Evolutionary conservation across 2,329 filamentous ascomycete species (phyloP).

Genomic region (Xylariaceae sp.): DNA sequence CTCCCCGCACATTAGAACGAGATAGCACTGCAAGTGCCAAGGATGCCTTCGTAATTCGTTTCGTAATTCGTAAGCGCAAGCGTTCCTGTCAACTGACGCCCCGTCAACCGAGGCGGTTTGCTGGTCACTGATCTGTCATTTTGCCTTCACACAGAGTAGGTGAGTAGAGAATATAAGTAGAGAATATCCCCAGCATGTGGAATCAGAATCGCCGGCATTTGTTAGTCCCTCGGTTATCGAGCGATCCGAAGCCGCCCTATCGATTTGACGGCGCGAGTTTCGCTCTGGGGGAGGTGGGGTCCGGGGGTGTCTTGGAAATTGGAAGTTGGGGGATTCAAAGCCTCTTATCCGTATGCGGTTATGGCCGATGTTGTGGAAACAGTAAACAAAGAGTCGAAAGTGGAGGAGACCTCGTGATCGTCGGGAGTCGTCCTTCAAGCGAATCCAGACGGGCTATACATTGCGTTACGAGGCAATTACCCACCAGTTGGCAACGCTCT

Average conservation of each 20-base stretch:
- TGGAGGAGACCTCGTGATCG: no score
- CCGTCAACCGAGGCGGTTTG: neutral
- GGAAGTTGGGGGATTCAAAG: no score
- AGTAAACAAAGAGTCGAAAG: no score
- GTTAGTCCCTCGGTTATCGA: neutral
- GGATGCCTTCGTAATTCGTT: neutral
- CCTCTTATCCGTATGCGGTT: neutral
- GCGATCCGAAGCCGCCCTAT: neutral
- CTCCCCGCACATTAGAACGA: neutral
- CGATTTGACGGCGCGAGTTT: neutral
- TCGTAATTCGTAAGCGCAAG: neutral
- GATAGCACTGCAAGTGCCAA: neutral
- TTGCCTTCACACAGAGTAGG: no score
- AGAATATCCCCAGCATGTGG: neutral
- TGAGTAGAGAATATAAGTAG: no score
- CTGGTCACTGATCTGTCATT: no score
- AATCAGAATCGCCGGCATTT: neutral
- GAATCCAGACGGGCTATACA: no score
- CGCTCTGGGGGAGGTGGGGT: neutral
- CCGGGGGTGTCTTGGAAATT: no score
- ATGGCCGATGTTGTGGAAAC: no score
- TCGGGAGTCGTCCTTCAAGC: no score
- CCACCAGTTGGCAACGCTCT: no score
- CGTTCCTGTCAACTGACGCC: neutral
- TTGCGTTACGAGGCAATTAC: no score